Evolutionary conservation across 1,284 basidiomycete species (phyloP), one percentile per base, ranked within the genome.

Genomic region (Rhodotorula sp.): DNA sequence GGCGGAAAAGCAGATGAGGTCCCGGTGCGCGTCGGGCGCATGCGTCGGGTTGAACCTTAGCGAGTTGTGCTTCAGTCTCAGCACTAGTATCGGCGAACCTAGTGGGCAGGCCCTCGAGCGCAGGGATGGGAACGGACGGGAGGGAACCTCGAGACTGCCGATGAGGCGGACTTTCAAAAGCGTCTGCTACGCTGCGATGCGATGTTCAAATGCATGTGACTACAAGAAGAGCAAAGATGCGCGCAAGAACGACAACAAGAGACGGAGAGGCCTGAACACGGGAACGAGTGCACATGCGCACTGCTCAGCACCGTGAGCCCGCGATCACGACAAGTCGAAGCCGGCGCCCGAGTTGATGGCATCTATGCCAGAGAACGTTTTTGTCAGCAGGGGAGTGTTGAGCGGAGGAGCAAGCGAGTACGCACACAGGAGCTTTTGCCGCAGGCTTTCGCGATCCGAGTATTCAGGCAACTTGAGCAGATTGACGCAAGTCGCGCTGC

Each of bases 281-380:
- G 3, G 23, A n/a, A 1, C 14, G 53, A 34, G 34, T 34, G 34
- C 34, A 34, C 34, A 5, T 34, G 53, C 27, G 14, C 16, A 14
- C 16, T 4, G 53, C 27, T 14, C 16, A 8, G 2, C 27, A 19
- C 4, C 14, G 17, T 8, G 49, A 16, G 13, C 12, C 53, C 27
- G 7, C 53, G 27, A 14, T 54, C 27, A 68, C 17, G 71, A 72
- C 7, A 73, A 46, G 82, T 97, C 92, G 75, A 97, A 97, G 0
- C 93, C 93, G 10, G 92, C 91, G 46, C 89, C 89, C 0, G 91
- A 87, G 60, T 86, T 89, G 78, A 96, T 92, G 7, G 93, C 72
- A 48, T 73, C 70, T 71, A 21, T 23, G n/a, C 19, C 4, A 7
- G 12, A 17, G 21, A 41, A 12, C 7, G 41, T 42, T 12, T 21